Conservation (phyloP, 73 alveolate species). For the Durusdinium trenchii region DNA sequence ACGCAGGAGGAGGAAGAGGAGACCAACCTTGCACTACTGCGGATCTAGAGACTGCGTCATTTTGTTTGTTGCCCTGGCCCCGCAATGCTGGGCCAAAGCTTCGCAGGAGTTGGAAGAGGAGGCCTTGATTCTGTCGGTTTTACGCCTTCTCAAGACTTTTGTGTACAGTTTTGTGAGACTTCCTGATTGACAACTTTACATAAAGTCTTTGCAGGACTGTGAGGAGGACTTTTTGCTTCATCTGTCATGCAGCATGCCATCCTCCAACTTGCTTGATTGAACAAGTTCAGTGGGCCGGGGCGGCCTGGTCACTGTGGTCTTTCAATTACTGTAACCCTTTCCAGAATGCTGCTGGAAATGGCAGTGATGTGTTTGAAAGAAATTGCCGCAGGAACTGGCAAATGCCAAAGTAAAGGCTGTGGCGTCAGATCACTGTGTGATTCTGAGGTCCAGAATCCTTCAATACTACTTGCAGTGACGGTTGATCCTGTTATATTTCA, state of each 20-base stretch:
- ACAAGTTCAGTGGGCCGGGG: too few relatives aligned
- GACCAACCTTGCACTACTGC: too few relatives aligned
- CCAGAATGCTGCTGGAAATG: neutral
- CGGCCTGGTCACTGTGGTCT: neutral
- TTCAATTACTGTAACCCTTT: neutral
- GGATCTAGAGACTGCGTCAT: too few relatives aligned
- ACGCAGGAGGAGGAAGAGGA: constrained; percentile 14
- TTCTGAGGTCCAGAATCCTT: neutral
- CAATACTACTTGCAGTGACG: too few relatives aligned
- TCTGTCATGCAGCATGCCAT: too few relatives aligned
- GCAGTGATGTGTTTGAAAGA: too few relatives aligned
- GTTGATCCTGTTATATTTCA: too few relatives aligned
- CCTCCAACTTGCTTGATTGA: too few relatives aligned
- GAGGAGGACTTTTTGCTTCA: neutral
- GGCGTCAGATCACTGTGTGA: neutral
- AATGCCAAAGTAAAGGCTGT: neutral
- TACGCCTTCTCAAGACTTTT: too few relatives aligned
- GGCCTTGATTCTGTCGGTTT: neutral
- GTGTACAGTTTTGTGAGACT: neutral
- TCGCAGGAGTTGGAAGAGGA: constrained; percentile 48
- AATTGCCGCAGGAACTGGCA: constrained; percentile 5
- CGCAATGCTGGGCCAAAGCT: neutral
- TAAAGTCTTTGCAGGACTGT: neutral
- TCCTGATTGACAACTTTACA: neutral
- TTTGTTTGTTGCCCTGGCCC: neutral